Base-by-base conservation (phyloP, 2,329 filamentous ascomycete species). In the Ophiostoma himal-ulmi region DNA sequence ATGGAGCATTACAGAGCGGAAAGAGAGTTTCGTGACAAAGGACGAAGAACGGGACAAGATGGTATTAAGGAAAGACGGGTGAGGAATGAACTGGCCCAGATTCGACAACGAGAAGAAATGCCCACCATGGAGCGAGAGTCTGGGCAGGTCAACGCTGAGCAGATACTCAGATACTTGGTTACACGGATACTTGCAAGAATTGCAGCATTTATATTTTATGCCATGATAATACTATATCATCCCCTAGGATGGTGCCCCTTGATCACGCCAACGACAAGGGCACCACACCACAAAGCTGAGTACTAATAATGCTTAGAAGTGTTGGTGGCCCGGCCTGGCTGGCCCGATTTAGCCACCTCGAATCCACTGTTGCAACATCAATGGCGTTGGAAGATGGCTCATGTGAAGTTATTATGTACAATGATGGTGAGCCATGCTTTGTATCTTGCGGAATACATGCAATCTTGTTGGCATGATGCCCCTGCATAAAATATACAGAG, bases 221-320 rank as follows among this genome's bases (percentile, higher is more conserved):
- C 44, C 44, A 48, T 48, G 37, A 39, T 11, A 39, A 11, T 39
- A 20, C 17, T 48, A 48, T 48, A 48, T 48, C 44, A 48, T 20
- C 44, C 44, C 44, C 44, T 17, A 17, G 26, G 8, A 17, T 34
- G 26, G 57, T 34, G 26, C 14, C 54, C 26, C 14, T 62, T 17
- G 22, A 62, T 62, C 57, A 62, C 57, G 57, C 57, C 57, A 62
- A 62, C 26, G 57, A 62, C 57, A 34, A 14, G 57, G 57, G 57
- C 57, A 62, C 57, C 26, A 62, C 57, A 62, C 26, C 57, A 62
- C 26, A 36, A 62, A 30, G 48, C 48, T 26, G 57, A 60, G 44
- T 20, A 13, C 44, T 52, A 44, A 13, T n/a, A 48, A 48, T 48
- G 44, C 44, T 48, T 48, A 48, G 17, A 48, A 48, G 52, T 26